These are phyloP conservation scores for Hypoxylon sp. DNA, from an alignment of 2,329 filamentous ascomycete species.

Conservation along the genomic window DNA sequence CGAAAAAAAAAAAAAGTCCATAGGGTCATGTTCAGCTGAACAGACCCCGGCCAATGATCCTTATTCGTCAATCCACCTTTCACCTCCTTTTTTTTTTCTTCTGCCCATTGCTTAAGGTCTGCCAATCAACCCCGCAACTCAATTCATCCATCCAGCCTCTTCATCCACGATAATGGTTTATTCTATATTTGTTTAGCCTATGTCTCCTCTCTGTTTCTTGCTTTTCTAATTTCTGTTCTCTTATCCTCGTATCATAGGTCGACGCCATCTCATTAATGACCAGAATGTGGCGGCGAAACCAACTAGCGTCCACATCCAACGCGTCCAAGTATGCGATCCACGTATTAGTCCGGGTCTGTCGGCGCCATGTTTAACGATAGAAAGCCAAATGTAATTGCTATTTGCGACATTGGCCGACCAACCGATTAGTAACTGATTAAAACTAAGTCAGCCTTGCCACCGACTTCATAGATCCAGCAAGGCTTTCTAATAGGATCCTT, in stretches of 20 bases:
- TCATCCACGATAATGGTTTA: constrained; percentile 12
- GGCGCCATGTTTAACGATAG: constrained; percentile 29
- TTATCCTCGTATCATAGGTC: constrained; percentile 20
- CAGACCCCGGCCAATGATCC: constrained; percentile 8
- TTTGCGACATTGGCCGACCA: constrained; percentile 15
- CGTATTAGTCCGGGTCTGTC: constrained; percentile 10
- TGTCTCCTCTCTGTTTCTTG: background rate
- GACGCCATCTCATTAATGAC: background rate
- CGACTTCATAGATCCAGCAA: constrained; percentile 31
- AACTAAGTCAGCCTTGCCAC: constrained; percentile 33
- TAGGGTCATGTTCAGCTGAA: constrained; percentile 38
- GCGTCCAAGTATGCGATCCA: background rate
- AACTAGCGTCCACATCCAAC: constrained; percentile 6
- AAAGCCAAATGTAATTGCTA: constrained; percentile 1
- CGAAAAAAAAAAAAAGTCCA: constrained; percentile 30
- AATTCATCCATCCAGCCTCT: constrained; percentile 37
- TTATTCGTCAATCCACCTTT: constrained; percentile 39
- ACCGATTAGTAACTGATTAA: constrained; percentile 18
- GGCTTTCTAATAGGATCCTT: constrained; percentile 35
- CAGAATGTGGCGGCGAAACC: constrained; percentile 20
- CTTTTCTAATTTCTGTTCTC: background rate
- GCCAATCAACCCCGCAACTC: constrained; percentile 40
- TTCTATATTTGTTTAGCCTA: constrained; percentile 22
- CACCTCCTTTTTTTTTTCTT: constrained; percentile 22
- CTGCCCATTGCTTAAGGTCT: constrained; percentile 11